A percentile compares a stretch with the other conserved stretches of the same genome.
Conservation (phyloP, 495 filamentous ascomycete genomes). For the Tuber microsphaerosporum region DNA sequence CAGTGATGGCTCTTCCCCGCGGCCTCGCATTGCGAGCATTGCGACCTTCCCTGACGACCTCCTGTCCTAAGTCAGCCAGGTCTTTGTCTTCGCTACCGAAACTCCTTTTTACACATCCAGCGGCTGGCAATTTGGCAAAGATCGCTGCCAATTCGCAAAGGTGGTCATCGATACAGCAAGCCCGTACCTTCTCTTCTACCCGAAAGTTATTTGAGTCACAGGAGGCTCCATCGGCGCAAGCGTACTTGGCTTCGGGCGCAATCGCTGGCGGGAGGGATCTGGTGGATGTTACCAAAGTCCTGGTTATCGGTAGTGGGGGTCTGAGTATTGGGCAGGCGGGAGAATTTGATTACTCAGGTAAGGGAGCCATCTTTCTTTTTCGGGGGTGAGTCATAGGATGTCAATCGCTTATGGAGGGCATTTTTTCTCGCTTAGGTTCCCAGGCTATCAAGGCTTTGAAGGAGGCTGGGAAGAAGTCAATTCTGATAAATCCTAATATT, state of each 20-base stretch:
- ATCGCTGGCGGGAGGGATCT: slow-evolving; percentile 63
- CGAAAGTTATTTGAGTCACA: slow-evolving; percentile 46
- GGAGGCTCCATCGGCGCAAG: slow-evolving; percentile 71
- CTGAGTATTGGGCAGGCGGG: slow-evolving; percentile 96
- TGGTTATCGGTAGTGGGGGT: slow-evolving; percentile 91
- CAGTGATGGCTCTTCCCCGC: slow-evolving; percentile 35
- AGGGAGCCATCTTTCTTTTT: slow-evolving; percentile 36
- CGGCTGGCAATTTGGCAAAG: slow-evolving; percentile 3
- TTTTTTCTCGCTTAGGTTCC: slow-evolving; percentile 56
- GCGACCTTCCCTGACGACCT: slow-evolving; percentile 23
- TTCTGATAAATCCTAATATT: slow-evolving; percentile 97
- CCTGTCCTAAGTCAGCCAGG: slow-evolving; percentile 32
- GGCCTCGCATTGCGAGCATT: slow-evolving; percentile 34
- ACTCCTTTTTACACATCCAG: slow-evolving; percentile 30
- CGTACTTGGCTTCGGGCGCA: slow-evolving; percentile 78
- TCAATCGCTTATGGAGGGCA: slow-evolving; percentile 29
- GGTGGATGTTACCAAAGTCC: slow-evolving; percentile 95
- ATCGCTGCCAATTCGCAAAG: slow-evolving; percentile 18
- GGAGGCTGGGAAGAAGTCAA: slow-evolving; percentile 90
- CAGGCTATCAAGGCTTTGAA: slow-evolving; percentile 95
- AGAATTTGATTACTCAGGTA: slow-evolving; percentile 98
- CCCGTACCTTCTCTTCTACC: slow-evolving; percentile 40
- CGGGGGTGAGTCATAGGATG: slow-evolving; percentile 26
- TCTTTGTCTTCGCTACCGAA: slow-evolving; percentile 37
- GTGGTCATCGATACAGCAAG: slow-evolving; percentile 39